phyloP scores from a whole-genome alignment of 352 stramenopile genomes.

The Phytophthora brassicae region DNA sequence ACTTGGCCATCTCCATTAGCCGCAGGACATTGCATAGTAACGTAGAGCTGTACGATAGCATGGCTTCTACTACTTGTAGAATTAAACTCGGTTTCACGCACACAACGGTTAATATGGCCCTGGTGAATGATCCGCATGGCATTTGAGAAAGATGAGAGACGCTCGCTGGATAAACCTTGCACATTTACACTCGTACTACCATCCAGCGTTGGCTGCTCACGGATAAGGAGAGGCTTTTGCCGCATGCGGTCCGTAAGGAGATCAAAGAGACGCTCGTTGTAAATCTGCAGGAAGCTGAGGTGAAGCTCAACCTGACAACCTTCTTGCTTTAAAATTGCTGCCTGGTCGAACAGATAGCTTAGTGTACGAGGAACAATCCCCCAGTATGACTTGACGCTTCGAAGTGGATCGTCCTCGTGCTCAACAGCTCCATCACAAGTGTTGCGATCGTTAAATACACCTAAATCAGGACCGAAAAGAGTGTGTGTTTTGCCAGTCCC shows the following conservation, averaged over 20 bases:
- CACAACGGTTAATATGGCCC: conserved; percentile 60
- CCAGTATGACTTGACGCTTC: conserved; percentile 33
- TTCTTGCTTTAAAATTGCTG: conserved; percentile 5
- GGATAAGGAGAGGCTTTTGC: conserved; percentile 70
- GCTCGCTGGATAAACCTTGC: conserved; percentile 59
- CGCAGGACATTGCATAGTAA: conserved; percentile 43
- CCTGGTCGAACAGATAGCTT: conserved; percentile 58
- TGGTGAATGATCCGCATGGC: conserved; percentile 56
- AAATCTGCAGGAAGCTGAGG: conserved; percentile 92
- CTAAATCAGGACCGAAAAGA: conserved; percentile 74
- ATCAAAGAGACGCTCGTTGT: conserved; percentile 94
- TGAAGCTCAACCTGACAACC: conserved; percentile 48
- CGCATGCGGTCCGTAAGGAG: conserved; percentile 74
- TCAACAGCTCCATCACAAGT: neutral
- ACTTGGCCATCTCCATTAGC: conserved; percentile 39
- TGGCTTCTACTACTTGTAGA: conserved; percentile 88
- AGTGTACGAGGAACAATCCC: conserved; percentile 85
- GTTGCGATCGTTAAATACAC: neutral
- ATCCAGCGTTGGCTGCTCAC: conserved; percentile 58
- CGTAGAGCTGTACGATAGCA: conserved; percentile 89
- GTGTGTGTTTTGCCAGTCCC: conserved; percentile 93
- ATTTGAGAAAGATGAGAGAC: conserved; percentile 41
- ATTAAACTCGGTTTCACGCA: conserved; percentile 88
- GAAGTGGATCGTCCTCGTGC: conserved; percentile 4
- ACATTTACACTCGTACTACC: conserved; percentile 57